Conservation (phyloP, 768 basidiomycete genomes). For the Pleurotus sapidus region DNA sequence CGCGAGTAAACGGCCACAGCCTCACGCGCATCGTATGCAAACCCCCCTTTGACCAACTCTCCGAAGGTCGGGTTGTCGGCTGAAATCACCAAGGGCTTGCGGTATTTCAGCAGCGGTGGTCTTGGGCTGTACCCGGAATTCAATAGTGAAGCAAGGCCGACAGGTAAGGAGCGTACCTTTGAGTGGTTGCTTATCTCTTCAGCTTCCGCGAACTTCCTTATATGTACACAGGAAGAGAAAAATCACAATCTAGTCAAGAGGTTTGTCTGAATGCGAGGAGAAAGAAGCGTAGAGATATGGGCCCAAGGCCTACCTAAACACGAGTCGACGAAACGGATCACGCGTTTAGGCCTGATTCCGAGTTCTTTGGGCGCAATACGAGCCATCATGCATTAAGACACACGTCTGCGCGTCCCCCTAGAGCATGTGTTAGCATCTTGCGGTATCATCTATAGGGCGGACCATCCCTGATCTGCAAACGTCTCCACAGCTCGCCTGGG, state of each 20-base stretch:
- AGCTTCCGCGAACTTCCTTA: conserved; percentile 60
- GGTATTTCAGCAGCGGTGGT: conserved; percentile 69
- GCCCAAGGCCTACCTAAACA: conserved; percentile 59
- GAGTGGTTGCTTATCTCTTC: conserved; percentile 53
- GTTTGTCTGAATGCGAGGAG: conserved; percentile 38
- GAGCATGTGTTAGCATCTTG: not conserved
- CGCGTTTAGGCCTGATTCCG: conserved; percentile 37
- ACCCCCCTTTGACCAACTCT: conserved; percentile 34
- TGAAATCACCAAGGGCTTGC: conserved; percentile 53
- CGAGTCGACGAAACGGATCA: conserved; percentile 58
- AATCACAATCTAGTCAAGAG: conserved; percentile 59
- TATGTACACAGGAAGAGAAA: conserved; percentile 66
- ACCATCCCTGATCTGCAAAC: conserved; percentile 60
- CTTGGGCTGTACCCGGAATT: conserved; percentile 45
- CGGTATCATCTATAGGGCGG: not conserved
- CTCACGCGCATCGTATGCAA: too few relatives aligned
- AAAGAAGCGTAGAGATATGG: not conserved
- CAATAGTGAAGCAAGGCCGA: not conserved
- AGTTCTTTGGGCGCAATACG: conserved; percentile 62
- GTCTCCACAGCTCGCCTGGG: conserved; percentile 54
- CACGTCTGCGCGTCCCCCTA: conserved; percentile 84
- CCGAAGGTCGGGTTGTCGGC: conserved; percentile 27
- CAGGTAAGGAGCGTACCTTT: conserved; percentile 35
- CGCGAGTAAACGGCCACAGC: too few relatives aligned
- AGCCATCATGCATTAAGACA: conserved; percentile 64